Conservation (phyloP, 2,329 filamentous ascomycete genomes). For the Pseudocercospora pini-densiflorae region DNA sequence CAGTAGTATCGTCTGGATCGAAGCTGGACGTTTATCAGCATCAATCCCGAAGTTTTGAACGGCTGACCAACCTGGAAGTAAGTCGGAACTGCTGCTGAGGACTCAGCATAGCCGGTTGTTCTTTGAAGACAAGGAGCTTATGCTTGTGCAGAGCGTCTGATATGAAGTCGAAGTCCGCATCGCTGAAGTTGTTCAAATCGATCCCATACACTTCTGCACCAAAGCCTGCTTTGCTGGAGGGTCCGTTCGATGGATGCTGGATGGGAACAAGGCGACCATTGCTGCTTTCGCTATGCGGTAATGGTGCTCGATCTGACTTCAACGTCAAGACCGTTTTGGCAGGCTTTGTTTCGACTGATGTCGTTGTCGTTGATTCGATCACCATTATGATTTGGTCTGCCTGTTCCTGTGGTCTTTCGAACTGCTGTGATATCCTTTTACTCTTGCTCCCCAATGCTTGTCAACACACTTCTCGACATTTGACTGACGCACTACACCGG, state of each 20-base stretch:
- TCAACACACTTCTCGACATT: background rate
- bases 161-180: constrained; percentile 24
- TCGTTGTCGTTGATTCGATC: constrained; percentile 12
- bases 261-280: constrained; percentile 15
- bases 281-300: constrained; percentile 11
- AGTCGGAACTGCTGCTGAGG: constrained; percentile 24
- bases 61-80: constrained; percentile 15
- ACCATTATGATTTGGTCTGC: constrained; percentile 8
- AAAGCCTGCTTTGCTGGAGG: constrained; percentile 21
- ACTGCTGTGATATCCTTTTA: background rate
- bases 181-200: constrained; percentile 23
- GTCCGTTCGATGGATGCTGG: background rate
- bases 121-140: constrained; percentile 25
- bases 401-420: background rate
- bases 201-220: constrained; percentile 24
- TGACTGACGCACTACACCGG: background rate
- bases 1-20: constrained; percentile 19
- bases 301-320: constrained; percentile 5
- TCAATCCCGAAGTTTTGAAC: background rate
- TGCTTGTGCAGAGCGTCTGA: constrained; percentile 22
- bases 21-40: constrained; percentile 10
- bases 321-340: constrained; percentile 10
- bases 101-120: constrained; percentile 22
- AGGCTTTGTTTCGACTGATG: constrained; percentile 8
- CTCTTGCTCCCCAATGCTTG: background rate